Base-by-base conservation (phyloP, 305 asterid genomes). In the Ilex paraguariensis region DNA sequence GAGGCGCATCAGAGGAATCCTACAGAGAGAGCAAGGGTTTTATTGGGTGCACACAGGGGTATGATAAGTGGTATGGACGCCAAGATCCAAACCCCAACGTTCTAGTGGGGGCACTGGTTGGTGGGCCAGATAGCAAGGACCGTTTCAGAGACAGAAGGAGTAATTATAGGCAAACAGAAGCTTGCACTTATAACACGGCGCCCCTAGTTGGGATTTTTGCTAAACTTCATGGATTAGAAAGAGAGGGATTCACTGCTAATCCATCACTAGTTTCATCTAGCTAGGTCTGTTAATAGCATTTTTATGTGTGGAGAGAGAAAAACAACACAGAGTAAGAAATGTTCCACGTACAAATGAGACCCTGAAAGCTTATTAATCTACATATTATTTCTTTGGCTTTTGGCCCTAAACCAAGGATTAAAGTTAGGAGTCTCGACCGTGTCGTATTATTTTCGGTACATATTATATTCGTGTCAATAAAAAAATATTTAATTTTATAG, bases 191-290 rank as follows among this genome's bases (percentile, higher is more conserved):
- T n/a, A 92, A 85, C 56, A 81, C 93, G 0, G 97, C 97, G 0
- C 96, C 97, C 0, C 68, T 92, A 44, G 88, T 87, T 5, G 97
- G 97, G 21, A 82, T 82, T 70, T 87, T 92, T 55, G 97, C 97
- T 14, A 81, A 71, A 51, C 17, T 92, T 49, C 64, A 76, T 39
- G 69, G 79, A 3, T 9, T 65, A 11, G 69, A 65, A 31, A 62
- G 48, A 44, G 66, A 54, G 28, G 28, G 28, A 1, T 54, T 56
- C 46, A 31, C 51, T 4, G 56, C 56, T 28, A 39, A 33, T 39
- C 14, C 30, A 10, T 42, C 44, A 15, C 33, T 70, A 61, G 48
- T 81, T 77, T 77, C 73, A 65, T 72, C 69, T 7, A 2, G 48
- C 12, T 42, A 42, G 42, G 42, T 36, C 42, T 4, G 9, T 1